A percentile compares a stretch with the other conserved stretches of the same genome.
Conservation (phyloP, 176 grass and related monocot genomes). For the barley (Hordeum vulgare) region MorexV3_pseudomolecules_assembly NC_058521.1:523812448-523812947, state of each 20-base stretch:
- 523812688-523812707: not conserved
- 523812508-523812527: conserved; percentile 53
- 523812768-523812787: conserved; percentile 2
- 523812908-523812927: conserved; percentile 17
- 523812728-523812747: not conserved
- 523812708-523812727: not conserved
- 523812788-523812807: not conserved
- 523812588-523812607: conserved; percentile 40
- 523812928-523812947: conserved; percentile 19
- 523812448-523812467: not conserved
- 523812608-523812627: conserved; percentile 56
- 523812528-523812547: conserved; percentile 80
- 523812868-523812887: conserved; percentile 76
- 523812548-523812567: conserved; percentile 74
- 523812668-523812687: not conserved
- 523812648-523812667: not conserved
- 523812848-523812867: conserved; percentile 74
- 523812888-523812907: conserved; percentile 33
- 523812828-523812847: conserved; percentile 69
- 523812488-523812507: conserved; percentile 31
- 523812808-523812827: not conserved
- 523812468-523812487: not conserved
- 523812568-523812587: conserved; percentile 70
- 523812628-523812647: not conserved
- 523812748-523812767: not conserved